Base-by-base conservation (phyloP, 2,329 filamentous ascomycete genomes). In the Calonectria ilicicola region DNA sequence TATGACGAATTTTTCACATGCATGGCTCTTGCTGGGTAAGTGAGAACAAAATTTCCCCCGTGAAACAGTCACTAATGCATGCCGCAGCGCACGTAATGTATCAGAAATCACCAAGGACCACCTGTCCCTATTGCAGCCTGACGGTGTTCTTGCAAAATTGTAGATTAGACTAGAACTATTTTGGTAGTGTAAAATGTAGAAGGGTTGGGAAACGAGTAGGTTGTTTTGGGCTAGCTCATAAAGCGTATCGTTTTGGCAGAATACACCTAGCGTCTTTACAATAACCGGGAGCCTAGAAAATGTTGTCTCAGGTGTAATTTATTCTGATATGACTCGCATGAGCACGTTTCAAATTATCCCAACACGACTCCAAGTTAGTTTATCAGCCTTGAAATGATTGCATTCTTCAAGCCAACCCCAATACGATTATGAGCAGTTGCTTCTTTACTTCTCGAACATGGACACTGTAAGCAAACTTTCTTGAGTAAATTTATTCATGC, bases 1-100 rank as follows among this genome's bases (percentile, higher is more conserved):
- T 69, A 68, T n/a, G 65, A 72, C 8, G 72, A 73, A 40, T 73
- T 73, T 32, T 51, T 65, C 38, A 72, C 69, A 5, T 72, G 69
- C 23, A 73, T 73, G 72, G 72, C 69, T 1, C 51, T 73, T 9
- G 58, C 69, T 21, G 68, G 64, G 72, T 73, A 72, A 66, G 60
- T 47, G 15, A 10, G 7, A 9, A 8, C 3, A 14, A 9, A 5
- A 2, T 8, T 15, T 32, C 9, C 1, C 32, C 2, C 10, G 35
- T 19, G 2, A 35, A 35, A 5, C 38, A 12, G 40, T 10, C 49
- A 49, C 40, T 47, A 58, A 70, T 15, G 2, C 27, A 17, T 9
- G 8, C 2, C 15, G 5, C 32, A 70, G 67, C 35, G 29, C 62
- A 5, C 67, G 67, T 17, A 70, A 70, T 17, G 32, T 73, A 23